Evolutionary conservation across 1,284 basidiomycete genomes (phyloP), one percentile per base, ranked within the genome.

Genomic region (Rhodotorula mucilaginosa): DNA sequence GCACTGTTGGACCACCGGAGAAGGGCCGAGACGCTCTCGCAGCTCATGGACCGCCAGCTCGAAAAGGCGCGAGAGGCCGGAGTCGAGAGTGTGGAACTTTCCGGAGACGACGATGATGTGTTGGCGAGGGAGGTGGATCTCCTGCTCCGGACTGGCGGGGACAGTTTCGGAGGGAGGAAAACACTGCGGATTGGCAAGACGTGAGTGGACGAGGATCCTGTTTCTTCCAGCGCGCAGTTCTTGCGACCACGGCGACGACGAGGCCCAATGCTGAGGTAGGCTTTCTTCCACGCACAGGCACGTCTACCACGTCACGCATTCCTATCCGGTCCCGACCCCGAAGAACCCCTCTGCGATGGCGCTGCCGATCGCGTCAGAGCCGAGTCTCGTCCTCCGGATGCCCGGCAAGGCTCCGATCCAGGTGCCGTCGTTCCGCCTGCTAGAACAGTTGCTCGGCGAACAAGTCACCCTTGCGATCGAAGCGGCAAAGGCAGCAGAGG

Each of bases 231-330:
- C 34, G 5, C 6, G 34, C 34, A 34, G 34, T 34, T 34, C 34
- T 34, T 7, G 4, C 34, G 34, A 34, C 4, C 34, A 34, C 34
- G 34, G 3, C 6, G 34, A 6, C 34, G 34, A 34, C 34, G 34
- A 34, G 34, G 34, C 34, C 34, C 6, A 7, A 34, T 8, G 34
- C 34, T 34, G 34, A 34, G 4, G 5, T 7, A 34, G 6, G 5
- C 34, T 5, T 34, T 34, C 34, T 34, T 7, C 34, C 5, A 34
- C 44, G 0, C 29, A 10, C 59, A 76, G 72, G 34, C 58, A 59
- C 46, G n/a, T 66, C 19, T 74, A 70, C 58, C 70, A 72, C 39
- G 47, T 74, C 26, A 46, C 63, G n/a, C 58, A 69, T 44, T 69
- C 70, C 13, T 54, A 59, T 8, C 60, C 67, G 2, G 49, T 76